These are phyloP conservation scores for Bocquillonia castaneifolia DNA, from an alignment of 441 rosid species.

Conservation along the genomic window DNA sequence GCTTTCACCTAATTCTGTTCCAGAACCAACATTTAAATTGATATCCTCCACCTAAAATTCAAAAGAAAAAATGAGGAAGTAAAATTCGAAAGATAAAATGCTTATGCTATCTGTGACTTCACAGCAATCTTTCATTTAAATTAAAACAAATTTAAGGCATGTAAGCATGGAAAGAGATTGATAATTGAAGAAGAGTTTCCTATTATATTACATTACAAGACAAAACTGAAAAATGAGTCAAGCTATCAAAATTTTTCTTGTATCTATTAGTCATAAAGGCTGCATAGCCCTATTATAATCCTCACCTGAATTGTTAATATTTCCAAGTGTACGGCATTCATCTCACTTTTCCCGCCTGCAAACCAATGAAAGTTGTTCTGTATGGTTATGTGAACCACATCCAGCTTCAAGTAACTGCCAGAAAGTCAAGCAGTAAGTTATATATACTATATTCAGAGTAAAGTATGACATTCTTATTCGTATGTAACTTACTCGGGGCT, in stretches of 20 bases:
- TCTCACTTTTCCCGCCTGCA: slow-evolving; percentile 66
- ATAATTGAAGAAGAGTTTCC: background rate
- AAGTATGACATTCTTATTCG: slow-evolving; percentile 8
- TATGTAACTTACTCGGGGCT: slow-evolving; percentile 77
- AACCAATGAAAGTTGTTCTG: slow-evolving; percentile 84
- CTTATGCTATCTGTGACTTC: background rate
- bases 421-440: background rate
- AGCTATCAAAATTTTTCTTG: background rate
- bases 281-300: slow-evolving; percentile 18
- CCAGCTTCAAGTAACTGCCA: slow-evolving; percentile 90
- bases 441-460: background rate
- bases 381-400: slow-evolving; percentile 91
- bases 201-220: slow-evolving; percentile 9
- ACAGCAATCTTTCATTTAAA: slow-evolving; percentile 2
- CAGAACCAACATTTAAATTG: slow-evolving; percentile 89
- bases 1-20: slow-evolving; percentile 79
- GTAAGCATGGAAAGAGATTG: background rate
- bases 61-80: slow-evolving; percentile 2
- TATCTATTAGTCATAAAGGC: slow-evolving; percentile 14
- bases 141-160: background rate
- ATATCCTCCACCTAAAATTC: slow-evolving; percentile 75
- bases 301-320: slow-evolving; percentile 78
- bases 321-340: slow-evolving; percentile 85
- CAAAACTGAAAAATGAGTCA: background rate
- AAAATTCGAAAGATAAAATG: background rate